Evolutionary conservation across 192 early-diverging fungal species (phyloP), one percentile per base, ranked within the genome.

Genomic region (Coemansia sp.): DNA sequence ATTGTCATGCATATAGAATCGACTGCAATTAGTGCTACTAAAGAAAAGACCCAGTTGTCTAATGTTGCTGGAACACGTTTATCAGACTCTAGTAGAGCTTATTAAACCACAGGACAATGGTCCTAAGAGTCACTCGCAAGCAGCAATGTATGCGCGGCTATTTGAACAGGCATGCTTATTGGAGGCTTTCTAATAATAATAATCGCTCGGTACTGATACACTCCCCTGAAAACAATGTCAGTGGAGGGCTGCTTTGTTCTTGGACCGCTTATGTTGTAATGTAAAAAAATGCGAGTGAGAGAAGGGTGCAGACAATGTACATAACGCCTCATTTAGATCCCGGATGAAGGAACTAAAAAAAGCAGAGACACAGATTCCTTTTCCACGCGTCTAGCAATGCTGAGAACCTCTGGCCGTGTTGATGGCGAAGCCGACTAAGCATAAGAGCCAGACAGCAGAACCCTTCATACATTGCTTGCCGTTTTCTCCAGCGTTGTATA

Each of bases 271-370:
- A 17, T 34, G 17, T 35, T 34, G 31, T 24, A 57, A 33, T 17
- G 31, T 57, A 33, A 36, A 60, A 36, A 6, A 57, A 60, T 13
- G 19, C 37, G 59, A 57, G 31, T n/a, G 54, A 60, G 37, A 41
- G 36, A 36, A 60, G 59, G 59, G 59, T 60, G 59, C 59, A 60
- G 59, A 60, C 59, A 60, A 60, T 60, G 36, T 50, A 4, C 34
- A 17, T 21, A 53, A 31, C 54, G 54, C 54, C 54, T 57, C 54
- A n/a, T 57, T 57, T 54, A 33, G 54, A 57, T 57, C 54, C 54
- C 54, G 54, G 31, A 33, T 17, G 50, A 3, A 34, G n/a, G 46
- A 50, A 10, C 33, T 17, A 35, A 57, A 16, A 13, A 14, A 57
- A 57, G 31, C 1, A 24, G 50, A 34, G 31, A 34, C 13, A 14